Conservation (phyloP, 306 rosid species). For the Arachis stenosperma region DNA sequence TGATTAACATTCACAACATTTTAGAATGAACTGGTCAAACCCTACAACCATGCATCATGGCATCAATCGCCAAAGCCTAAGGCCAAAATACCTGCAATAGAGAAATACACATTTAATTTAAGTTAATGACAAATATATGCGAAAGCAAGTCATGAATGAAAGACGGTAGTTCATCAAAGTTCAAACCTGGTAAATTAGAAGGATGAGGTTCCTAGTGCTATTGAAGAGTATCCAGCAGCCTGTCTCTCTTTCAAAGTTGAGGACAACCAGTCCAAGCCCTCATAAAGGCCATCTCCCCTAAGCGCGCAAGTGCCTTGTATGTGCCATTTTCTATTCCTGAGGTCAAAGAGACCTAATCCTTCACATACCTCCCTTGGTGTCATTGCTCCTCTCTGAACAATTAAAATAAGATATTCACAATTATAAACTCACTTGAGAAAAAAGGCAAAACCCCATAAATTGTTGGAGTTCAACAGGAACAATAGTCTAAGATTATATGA, state of each 20-base stretch:
- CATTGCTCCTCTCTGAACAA: slow-evolving; percentile 91
- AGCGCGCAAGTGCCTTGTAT: slow-evolving; percentile 97
- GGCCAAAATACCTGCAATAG: slow-evolving; percentile 39
- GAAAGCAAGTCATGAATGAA: slow-evolving; percentile 11
- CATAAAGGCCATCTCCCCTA: slow-evolving; percentile 96
- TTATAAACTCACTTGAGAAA: slow-evolving; percentile 19
- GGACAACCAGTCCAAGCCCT: slow-evolving; percentile 97
- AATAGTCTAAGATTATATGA: slow-evolving; percentile 26
- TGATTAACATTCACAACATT: slow-evolving; percentile 32
- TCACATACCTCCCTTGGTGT: slow-evolving; percentile 91
- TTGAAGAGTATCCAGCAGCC: slow-evolving; percentile 95
- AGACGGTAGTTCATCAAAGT: background rate
- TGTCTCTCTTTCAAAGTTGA: slow-evolving; percentile 92
- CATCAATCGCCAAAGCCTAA: slow-evolving; percentile 33
- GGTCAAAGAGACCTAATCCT: slow-evolving; percentile 94
- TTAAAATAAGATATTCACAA: slow-evolving; percentile 22
- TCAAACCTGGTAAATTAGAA: slow-evolving; percentile 60
- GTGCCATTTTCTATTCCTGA: slow-evolving; percentile 97
- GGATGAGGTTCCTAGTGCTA: slow-evolving; percentile 88
- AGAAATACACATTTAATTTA: slow-evolving; percentile 27
- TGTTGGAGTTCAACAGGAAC: slow-evolving; percentile 29
- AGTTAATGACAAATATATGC: background rate
- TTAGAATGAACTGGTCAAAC: slow-evolving; percentile 29
- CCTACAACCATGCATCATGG: slow-evolving; percentile 17
- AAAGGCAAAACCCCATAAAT: slow-evolving; percentile 3